Evolutionary conservation across 1,284 basidiomycete genomes (phyloP).

Genomic region (Rhodotorula sp.): DNA sequence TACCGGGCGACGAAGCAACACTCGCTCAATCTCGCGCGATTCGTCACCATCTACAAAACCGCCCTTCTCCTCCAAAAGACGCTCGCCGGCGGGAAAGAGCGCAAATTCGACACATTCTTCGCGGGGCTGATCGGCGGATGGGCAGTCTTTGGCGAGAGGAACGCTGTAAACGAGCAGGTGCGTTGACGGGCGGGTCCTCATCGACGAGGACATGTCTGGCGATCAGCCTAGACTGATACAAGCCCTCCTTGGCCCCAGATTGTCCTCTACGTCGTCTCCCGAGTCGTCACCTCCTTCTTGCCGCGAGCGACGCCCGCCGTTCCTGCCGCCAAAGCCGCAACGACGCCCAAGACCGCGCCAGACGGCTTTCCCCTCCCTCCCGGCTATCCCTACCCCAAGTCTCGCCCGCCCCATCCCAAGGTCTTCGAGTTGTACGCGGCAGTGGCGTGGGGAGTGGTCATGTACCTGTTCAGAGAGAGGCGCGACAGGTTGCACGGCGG

Average conservation of each 20-base stretch:
- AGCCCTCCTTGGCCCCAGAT: slow-evolving; percentile 59
- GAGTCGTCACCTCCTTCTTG: slow-evolving; percentile 81
- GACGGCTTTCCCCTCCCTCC: slow-evolving; percentile 51
- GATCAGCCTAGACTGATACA: neutral
- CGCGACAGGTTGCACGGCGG: slow-evolving; percentile 88
- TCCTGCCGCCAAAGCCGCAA: slow-evolving; percentile 32
- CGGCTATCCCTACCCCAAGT: slow-evolving; percentile 53
- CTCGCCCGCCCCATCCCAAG: slow-evolving; percentile 73
- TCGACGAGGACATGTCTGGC: neutral
- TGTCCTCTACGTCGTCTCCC: slow-evolving; percentile 89
- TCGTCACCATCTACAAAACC: slow-evolving; percentile 90
- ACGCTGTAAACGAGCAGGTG: slow-evolving; percentile 97
- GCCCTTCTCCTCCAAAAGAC: slow-evolving; percentile 76
- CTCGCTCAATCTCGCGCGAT: slow-evolving; percentile 84
- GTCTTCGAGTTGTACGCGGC: slow-evolving; percentile 88
- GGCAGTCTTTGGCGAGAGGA: slow-evolving; percentile 87
- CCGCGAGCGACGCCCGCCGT: slow-evolving; percentile 59
- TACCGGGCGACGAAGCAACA: slow-evolving; percentile 86
- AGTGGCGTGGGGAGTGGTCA: slow-evolving; percentile 89
- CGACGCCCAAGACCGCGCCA: slow-evolving; percentile 49
- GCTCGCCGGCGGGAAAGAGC: slow-evolving; percentile 61
- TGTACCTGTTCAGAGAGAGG: slow-evolving; percentile 89
- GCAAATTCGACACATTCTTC: slow-evolving; percentile 80
- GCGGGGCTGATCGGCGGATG: slow-evolving; percentile 92
- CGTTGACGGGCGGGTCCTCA: slow-evolving; percentile 44